Conservation (phyloP, 495 filamentous ascomycete species). For the Podospora appendiculata region DNA sequence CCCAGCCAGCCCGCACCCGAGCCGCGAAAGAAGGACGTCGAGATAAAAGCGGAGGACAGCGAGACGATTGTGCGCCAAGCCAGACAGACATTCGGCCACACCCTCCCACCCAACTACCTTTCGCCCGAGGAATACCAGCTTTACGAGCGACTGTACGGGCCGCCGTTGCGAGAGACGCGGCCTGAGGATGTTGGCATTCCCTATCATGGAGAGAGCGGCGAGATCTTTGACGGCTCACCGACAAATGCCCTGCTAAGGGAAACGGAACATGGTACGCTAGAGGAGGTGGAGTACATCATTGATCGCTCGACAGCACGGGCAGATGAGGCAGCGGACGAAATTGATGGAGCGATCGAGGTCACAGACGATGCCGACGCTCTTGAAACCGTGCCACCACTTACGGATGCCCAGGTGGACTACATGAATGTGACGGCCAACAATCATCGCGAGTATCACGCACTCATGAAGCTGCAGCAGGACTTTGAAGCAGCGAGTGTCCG, state of each 20-base stretch:
- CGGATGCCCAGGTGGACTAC: conserved; percentile 19
- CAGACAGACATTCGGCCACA: conserved; percentile 67
- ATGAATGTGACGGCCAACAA: conserved; percentile 40
- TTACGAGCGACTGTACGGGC: conserved; percentile 78
- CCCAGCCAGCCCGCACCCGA: background rate
- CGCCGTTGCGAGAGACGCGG: conserved; percentile 47
- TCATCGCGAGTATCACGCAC: conserved; percentile 40
- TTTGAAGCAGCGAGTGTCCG: conserved; percentile 44
- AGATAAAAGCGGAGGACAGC: conserved; percentile 25
- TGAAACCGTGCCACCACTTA: conserved; percentile 1
- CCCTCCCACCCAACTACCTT: conserved; percentile 66
- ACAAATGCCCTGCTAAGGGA: conserved; percentile 41
- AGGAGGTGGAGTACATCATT: conserved; percentile 47
- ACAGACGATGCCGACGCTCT: conserved; percentile 1
- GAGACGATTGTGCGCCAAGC: conserved; percentile 63
- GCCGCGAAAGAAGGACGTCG: conserved; percentile 4
- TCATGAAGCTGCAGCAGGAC: conserved; percentile 42
- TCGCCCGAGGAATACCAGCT: conserved; percentile 60
- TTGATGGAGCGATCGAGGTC: conserved; percentile 1
- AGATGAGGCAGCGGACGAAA: background rate
- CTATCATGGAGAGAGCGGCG: conserved; percentile 16
- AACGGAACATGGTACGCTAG: conserved; percentile 49
- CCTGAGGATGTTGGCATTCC: conserved; percentile 51
- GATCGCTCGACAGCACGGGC: background rate
- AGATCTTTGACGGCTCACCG: conserved; percentile 9